A percentile compares a stretch with the other conserved stretches of the same genome.
These are phyloP conservation scores for Davidsoniella australis DNA, from an alignment of 2,329 filamentous ascomycete genomes.

Conservation along the genomic window DNA sequence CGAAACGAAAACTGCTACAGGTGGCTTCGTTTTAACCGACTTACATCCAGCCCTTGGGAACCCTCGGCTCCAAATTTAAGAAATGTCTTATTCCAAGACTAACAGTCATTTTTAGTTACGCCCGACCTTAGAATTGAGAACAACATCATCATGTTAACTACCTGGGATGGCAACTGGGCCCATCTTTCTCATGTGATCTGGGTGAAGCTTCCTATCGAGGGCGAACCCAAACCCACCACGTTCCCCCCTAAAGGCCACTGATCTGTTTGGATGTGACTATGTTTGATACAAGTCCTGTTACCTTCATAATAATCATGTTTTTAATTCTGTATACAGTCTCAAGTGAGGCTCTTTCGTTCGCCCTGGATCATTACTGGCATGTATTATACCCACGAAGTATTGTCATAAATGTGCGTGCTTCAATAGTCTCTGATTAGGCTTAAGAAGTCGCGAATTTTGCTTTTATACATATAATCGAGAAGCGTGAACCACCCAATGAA, in stretches of 20 bases:
- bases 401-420: background rate
- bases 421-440: no score
- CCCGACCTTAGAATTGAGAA: slow-evolving; percentile 57
- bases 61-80: background rate
- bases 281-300: background rate
- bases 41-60: background rate
- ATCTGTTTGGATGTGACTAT: background rate
- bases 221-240: slow-evolving; percentile 47
- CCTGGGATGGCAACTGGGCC: slow-evolving; percentile 75
- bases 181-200: slow-evolving; percentile 62
- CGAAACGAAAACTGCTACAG: background rate
- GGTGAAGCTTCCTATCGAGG: slow-evolving; percentile 52
- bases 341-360: background rate
- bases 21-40: background rate
- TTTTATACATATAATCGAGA: no score
- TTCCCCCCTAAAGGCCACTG: slow-evolving; percentile 46
- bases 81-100: background rate
- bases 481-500: no score
- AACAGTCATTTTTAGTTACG: slow-evolving; percentile 32
- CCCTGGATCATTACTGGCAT: background rate
- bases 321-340: background rate
- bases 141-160: slow-evolving; percentile 46
- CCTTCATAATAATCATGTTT: background rate
- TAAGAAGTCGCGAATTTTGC: no score
- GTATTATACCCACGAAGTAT: background rate